These are phyloP conservation scores for Pestalotiopsis sp. DNA, from an alignment of 2,329 filamentous ascomycete genomes.

Conservation along the genomic window DNA sequence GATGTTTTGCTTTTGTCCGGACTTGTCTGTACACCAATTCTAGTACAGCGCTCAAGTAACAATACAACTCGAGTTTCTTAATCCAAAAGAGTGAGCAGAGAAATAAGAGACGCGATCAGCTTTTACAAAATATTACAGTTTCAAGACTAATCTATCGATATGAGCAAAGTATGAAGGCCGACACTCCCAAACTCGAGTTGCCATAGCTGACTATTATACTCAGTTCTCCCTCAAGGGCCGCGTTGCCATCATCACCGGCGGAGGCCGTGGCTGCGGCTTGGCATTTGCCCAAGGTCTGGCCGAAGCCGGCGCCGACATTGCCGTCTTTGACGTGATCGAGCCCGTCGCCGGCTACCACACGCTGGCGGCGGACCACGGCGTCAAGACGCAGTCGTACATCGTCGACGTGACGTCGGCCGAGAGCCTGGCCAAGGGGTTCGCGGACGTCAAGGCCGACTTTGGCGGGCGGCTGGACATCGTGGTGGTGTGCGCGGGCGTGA, in stretches of 20 bases:
- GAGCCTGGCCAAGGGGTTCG: constrained; percentile 31
- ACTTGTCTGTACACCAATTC: not conserved
- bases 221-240: constrained; percentile 50
- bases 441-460: constrained; percentile 30
- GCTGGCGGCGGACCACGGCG: constrained; percentile 39
- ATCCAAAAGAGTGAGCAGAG: too few relatives aligned
- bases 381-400: constrained; percentile 41
- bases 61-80: not conserved
- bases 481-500: constrained; percentile 45
- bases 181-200: not conserved
- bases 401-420: constrained; percentile 36
- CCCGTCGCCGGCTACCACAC: constrained; percentile 37
- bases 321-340: constrained; percentile 46
- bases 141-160: not conserved
- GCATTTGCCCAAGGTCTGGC: constrained; percentile 45
- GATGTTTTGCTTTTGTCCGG: too few relatives aligned
- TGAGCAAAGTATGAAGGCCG: not conserved
- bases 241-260: constrained; percentile 46
- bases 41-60: not conserved
- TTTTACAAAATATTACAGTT: too few relatives aligned
- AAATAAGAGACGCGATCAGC: too few relatives aligned
- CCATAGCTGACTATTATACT: not conserved
- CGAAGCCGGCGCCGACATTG: constrained; percentile 45
- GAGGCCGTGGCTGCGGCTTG: constrained; percentile 45
- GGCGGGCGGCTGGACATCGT: constrained; percentile 39